Base-by-base conservation (phyloP, 1,139 yeast species). In the Scheffersomyces parashehatae region DNA sequence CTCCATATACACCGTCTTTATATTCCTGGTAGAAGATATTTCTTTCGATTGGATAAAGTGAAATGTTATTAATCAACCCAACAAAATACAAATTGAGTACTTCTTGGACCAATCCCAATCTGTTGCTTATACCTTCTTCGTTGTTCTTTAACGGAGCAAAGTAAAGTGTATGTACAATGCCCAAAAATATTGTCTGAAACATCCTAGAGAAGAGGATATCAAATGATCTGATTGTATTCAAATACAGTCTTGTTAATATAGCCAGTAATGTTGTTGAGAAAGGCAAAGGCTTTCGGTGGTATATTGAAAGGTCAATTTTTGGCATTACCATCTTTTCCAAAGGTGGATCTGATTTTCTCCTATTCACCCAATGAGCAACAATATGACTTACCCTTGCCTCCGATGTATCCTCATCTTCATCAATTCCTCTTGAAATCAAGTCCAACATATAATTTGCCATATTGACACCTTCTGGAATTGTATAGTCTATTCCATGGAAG, bases 101-200 rank as follows among this genome's bases (percentile, higher is more conserved):
- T 57, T 87, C 89, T 62, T 88, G 96, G 6, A 85, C 75, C 40
- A 88, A 66, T 3, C 96, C 96, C 14, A 89, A 66, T 49, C 95
- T 70, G 59, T 88, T 81, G 43, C 57, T 59, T 7, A 87, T 74
- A 29, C 95, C 87, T 10, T 78, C 74, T 46, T 75, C 77, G 36
- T 74, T 69, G 48, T 82, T 70, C 46, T 73, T 77, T 43, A 88
- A 63, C 3, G 95, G 93, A 0, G 96, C 75, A 67, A 83, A 87
- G 58, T 75, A 88, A 36, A 89, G 65, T 0, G 93, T 80, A 43
- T 83, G 77, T 8, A 88, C 75, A 20, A 84, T 68, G 2, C 84
- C 90, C 48, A 87, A 68, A 8, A 86, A 82, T 1, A 80, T 66
- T 10, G 83, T 77, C 59, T 88, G 95, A 28, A 82, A 76, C n/a